A percentile compares a stretch with the other conserved stretches of the same genome.
Conservation (phyloP, 352 stramenopile species). For the Pythium utonaiense region DNA sequence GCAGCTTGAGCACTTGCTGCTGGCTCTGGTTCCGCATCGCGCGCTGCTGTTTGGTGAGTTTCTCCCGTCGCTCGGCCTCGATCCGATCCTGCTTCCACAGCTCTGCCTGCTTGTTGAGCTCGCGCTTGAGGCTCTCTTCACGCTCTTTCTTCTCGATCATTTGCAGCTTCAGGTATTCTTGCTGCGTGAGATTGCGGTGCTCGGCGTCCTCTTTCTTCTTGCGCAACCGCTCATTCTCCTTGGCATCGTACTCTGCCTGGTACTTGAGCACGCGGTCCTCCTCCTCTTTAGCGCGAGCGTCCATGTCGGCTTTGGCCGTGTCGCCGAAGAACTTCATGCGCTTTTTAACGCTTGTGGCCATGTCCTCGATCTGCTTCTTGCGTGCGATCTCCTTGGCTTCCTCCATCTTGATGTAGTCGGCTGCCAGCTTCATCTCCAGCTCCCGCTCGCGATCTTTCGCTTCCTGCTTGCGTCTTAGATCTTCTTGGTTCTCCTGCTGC, state of each 20-base stretch:
- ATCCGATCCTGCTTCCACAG: conserved; percentile 70
- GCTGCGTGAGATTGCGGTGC: conserved; percentile 38
- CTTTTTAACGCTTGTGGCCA: conserved; percentile 70
- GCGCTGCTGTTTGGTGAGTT: conserved; percentile 48
- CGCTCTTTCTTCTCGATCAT: conserved; percentile 70
- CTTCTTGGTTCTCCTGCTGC: conserved; percentile 56
- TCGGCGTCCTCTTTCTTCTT: conserved; percentile 59
- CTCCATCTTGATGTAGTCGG: conserved; percentile 75
- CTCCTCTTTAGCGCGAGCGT: conserved; percentile 60
- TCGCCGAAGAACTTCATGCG: conserved; percentile 86
- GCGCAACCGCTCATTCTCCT: conserved; percentile 47
- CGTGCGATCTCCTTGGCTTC: conserved; percentile 59
- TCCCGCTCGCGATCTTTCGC: conserved; percentile 49
- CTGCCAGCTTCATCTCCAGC: conserved; percentile 60
- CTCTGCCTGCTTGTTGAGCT: conserved; percentile 77
- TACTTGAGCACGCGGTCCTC: conserved; percentile 57
- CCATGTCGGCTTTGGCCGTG: conserved; percentile 64
- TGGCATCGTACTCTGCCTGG: conserved; percentile 59
- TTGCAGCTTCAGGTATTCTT: conserved; percentile 53
- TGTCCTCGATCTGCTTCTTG: conserved; percentile 60
- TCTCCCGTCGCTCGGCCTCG: conserved; percentile 53
- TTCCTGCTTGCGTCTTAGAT: conserved; percentile 56
- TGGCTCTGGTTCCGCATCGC: conserved; percentile 47
- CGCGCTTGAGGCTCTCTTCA: conserved; percentile 44
- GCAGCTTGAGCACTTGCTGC: conserved; percentile 59